Conservation (phyloP, 2,329 filamentous ascomycete species). For the Calonectria montana region DNA sequence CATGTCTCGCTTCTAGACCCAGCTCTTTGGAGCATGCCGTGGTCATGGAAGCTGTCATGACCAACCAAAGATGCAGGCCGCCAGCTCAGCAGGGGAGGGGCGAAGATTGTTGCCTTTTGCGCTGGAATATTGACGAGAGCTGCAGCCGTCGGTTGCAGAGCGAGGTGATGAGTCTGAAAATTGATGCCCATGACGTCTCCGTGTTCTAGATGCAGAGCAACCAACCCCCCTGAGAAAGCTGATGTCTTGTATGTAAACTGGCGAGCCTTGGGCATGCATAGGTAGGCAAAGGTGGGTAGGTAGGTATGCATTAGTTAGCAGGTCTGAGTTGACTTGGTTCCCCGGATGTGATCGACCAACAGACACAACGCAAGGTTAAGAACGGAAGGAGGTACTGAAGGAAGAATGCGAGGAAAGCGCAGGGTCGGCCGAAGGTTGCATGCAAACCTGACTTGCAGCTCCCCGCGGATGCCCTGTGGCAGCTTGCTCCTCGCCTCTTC, state of each 20-base stretch:
- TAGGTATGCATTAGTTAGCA: not conserved
- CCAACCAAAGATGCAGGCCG: conserved; percentile 11
- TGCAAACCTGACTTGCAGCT: not conserved
- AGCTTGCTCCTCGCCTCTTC: not conserved
- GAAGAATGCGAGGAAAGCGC: not conserved
- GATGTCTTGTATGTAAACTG: not conserved
- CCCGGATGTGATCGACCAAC: not conserved
- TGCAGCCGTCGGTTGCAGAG: not conserved
- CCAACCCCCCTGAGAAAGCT: not conserved
- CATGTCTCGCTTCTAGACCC: not conserved
- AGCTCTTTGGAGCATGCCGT: not conserved
- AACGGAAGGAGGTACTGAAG: conserved; percentile 5
- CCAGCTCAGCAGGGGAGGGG: not conserved
- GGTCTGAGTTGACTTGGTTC: not conserved
- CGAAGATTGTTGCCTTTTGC: conserved; percentile 10
- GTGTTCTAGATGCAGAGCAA: not conserved
- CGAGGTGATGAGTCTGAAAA: conserved; percentile 18
- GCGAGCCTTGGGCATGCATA: not conserved
- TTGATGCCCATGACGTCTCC: not conserved
- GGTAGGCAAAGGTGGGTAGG: not conserved
- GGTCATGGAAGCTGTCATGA: not conserved
- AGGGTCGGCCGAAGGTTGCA: conserved; percentile 3
- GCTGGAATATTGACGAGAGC: not conserved
- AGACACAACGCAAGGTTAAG: not conserved
- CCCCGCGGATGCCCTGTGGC: not conserved